Evolutionary conservation across 257 asterid species (phyloP).

Genomic region (Echium plantagineum): DNA sequence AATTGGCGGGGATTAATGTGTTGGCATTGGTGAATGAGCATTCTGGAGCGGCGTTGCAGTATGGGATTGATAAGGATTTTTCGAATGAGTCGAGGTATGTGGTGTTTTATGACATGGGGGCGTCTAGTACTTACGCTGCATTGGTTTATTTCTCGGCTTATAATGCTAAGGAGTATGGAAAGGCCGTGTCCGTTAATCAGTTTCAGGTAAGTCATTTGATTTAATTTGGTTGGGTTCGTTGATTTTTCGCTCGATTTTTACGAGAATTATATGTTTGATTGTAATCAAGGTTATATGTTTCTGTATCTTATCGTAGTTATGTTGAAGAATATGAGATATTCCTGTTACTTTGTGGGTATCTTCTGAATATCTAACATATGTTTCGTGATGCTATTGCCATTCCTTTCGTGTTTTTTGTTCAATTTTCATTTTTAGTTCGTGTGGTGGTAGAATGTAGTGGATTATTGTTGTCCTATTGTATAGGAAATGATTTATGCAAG

Average conservation of each 20-base stretch:
- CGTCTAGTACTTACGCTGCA: constrained; percentile 88
- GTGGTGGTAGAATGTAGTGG: neutral
- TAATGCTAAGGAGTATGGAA: constrained; percentile 69
- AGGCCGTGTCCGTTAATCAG: constrained; percentile 71
- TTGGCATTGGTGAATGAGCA: constrained; percentile 86
- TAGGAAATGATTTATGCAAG: too few species aligned
- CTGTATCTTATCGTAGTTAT: neutral
- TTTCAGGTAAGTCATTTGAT: constrained; percentile 50
- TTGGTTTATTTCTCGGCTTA: constrained; percentile 87
- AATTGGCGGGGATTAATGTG: constrained; percentile 87
- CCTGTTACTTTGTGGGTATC: neutral
- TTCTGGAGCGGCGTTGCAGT: constrained; percentile 95
- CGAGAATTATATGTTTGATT: neutral
- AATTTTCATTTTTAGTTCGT: neutral
- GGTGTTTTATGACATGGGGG: constrained; percentile 94
- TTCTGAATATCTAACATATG: too few species aligned
- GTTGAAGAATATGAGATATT: neutral
- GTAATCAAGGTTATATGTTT: neutral
- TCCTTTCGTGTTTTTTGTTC: too few species aligned
- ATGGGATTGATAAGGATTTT: constrained; percentile 95
- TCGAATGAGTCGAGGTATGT: constrained; percentile 76
- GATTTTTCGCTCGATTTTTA: too few species aligned
- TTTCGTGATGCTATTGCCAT: too few species aligned
- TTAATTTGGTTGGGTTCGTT: neutral
- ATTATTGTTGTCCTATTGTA: neutral